A percentile compares a stretch with the other conserved stretches of the same genome.
These are phyloP conservation scores for Yamadazyma diddensiae DNA, from an alignment of 1,139 yeast species.

Conservation along the genomic window DNA sequence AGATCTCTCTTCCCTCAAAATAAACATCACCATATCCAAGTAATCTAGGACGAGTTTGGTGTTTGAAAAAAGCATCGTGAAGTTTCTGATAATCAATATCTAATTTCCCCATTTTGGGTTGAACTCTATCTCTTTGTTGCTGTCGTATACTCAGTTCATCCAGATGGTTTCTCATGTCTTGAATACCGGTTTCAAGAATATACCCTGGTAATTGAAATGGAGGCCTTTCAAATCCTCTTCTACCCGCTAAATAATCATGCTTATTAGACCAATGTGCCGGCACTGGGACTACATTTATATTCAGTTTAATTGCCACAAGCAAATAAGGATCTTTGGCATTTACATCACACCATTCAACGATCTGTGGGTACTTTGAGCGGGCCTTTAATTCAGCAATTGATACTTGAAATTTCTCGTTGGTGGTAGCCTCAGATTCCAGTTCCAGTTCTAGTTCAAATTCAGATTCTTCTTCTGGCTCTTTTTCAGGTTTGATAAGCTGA, in stretches of 20 bases:
- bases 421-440: conserved; percentile 7
- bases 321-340: conserved; percentile 80
- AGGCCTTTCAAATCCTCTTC: conserved; percentile 66
- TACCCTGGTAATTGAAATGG: conserved; percentile 79
- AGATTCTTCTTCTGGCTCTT: conserved; percentile 3
- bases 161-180: conserved; percentile 71
- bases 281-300: conserved; percentile 68
- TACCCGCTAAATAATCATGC: conserved; percentile 71
- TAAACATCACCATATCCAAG: conserved; percentile 73
- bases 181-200: conserved; percentile 81
- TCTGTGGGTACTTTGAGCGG: conserved; percentile 57
- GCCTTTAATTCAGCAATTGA: conserved; percentile 70
- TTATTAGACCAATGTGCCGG: conserved; percentile 86
- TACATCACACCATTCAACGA: conserved; percentile 84
- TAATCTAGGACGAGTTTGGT: conserved; percentile 71
- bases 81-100: conserved; percentile 85
- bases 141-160: conserved; percentile 62
- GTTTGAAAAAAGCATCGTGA: conserved; percentile 83
- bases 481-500: not conserved
- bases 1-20: conserved; percentile 70
- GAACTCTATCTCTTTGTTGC: conserved; percentile 78
- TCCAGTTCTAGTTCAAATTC: conserved; percentile 9
- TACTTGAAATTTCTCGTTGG: conserved; percentile 44
- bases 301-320: conserved; percentile 60
- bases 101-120: conserved; percentile 82